Percentiles rank a stretch among this genome's conserved stretches.
These are phyloP conservation scores for Claviceps monticola DNA, from an alignment of 2,329 filamentous ascomycete genomes.

Conservation along the genomic window DNA sequence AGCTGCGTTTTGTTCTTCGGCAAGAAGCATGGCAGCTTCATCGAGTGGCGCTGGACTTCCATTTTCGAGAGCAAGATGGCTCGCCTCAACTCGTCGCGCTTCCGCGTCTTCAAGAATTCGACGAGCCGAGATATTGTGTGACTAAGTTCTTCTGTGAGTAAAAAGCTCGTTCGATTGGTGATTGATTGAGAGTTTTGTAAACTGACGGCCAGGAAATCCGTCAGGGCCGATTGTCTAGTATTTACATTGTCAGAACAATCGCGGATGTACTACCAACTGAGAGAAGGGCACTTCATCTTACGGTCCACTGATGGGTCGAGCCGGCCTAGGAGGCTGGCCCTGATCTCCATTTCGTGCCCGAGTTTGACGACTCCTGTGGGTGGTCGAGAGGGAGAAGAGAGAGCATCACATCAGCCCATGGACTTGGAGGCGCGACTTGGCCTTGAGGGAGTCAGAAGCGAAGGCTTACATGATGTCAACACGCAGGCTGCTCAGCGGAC, in stretches of 20 bases:
- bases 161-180: neutral
- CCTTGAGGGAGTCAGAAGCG: neutral
- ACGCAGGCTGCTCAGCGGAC: neutral
- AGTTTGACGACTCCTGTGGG: conserved; percentile 5
- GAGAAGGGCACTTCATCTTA: conserved; percentile 12
- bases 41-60: conserved; percentile 10
- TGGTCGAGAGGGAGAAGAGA: neutral
- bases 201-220: conserved; percentile 37
- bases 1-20: conserved; percentile 12
- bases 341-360: conserved; percentile 8
- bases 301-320: conserved; percentile 25
- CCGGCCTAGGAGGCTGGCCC: conserved; percentile 10
- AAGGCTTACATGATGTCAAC: conserved; percentile 2
- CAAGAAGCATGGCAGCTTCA: conserved; percentile 4
- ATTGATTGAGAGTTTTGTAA: neutral
- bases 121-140: conserved; percentile 56
- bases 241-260: conserved; percentile 4
- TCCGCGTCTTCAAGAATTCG: conserved; percentile 39
- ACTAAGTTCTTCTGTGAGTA: conserved; percentile 25
- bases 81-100: conserved; percentile 29
- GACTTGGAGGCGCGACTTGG: neutral
- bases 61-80: conserved; percentile 10
- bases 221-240: conserved; percentile 35
- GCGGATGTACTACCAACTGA: neutral
- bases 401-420: neutral